Conservation (phyloP, 352 stramenopile species). For the Elongisporangium anandrum region DNA sequence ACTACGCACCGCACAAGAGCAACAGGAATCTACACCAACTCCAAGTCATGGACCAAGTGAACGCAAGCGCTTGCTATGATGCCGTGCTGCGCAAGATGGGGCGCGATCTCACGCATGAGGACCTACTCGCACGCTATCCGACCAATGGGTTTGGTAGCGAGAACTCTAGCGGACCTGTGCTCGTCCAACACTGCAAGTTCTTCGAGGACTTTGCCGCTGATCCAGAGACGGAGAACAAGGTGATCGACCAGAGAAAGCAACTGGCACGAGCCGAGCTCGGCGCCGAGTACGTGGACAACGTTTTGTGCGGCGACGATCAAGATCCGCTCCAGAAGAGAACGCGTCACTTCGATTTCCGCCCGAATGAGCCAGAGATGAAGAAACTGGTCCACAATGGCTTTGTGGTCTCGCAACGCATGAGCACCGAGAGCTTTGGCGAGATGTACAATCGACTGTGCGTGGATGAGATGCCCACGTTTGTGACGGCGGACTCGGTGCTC, state of each 20-base stretch:
- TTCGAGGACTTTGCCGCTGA: constrained; percentile 15
- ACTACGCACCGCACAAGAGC: background rate
- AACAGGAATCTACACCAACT: background rate
- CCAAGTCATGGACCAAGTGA: background rate
- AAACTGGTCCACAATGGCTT: constrained; percentile 13
- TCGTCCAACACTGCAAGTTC: constrained; percentile 1
- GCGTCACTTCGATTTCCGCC: constrained; percentile 17
- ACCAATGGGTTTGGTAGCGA: background rate
- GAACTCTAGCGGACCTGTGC: background rate
- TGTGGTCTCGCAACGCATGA: constrained; percentile 11
- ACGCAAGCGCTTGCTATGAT: background rate
- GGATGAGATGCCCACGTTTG: constrained; percentile 25
- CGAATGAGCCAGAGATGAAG: constrained; percentile 11
- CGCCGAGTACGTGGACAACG: background rate
- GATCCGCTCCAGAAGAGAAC: constrained; percentile 9
- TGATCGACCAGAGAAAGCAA: constrained; percentile 3
- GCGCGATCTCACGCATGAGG: background rate
- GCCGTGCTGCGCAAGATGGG: background rate
- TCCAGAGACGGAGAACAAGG: constrained; percentile 3
- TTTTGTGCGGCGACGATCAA: constrained; percentile 5
- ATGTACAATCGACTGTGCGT: constrained; percentile 24
- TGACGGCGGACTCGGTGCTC: constrained; percentile 26
- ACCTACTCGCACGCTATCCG: constrained; percentile 1
- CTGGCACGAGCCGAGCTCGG: background rate
- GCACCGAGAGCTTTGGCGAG: constrained; percentile 20